These are phyloP conservation scores for Neobulgaria alba DNA, from an alignment of 2,329 filamentous ascomycete genomes.

Conservation along the genomic window DNA sequence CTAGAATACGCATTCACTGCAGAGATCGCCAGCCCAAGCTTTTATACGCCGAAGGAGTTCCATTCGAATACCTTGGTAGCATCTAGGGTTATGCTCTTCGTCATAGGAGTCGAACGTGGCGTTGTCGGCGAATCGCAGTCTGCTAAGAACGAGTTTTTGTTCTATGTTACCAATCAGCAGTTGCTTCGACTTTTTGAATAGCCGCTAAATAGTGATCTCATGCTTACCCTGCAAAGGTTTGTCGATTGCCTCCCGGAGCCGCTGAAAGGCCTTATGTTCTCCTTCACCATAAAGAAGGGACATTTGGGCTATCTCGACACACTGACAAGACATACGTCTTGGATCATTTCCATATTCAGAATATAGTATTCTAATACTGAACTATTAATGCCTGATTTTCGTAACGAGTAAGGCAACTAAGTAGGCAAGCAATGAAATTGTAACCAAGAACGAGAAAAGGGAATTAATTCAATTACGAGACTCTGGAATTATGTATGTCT, in stretches of 20 bases:
- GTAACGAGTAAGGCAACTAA: too few species aligned
- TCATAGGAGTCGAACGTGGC: not conserved
- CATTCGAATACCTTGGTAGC: not conserved
- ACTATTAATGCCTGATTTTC: too few species aligned
- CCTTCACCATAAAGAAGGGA: not conserved
- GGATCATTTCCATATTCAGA: too few species aligned
- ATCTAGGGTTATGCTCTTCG: not conserved
- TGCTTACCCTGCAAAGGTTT: slow-evolving; percentile 3
- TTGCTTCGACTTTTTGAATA: not conserved
- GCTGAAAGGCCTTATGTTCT: slow-evolving; percentile 1
- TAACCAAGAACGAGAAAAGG: too few species aligned
- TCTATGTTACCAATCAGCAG: not conserved
- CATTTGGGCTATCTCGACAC: too few species aligned
- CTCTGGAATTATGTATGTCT: too few species aligned
- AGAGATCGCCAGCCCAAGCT: not conserved
- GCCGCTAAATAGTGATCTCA: not conserved
- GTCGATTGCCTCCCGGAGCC: slow-evolving; percentile 1
- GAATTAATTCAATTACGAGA: too few species aligned
- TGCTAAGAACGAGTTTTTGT: not conserved
- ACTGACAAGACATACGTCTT: too few species aligned
- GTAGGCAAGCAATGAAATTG: too few species aligned
- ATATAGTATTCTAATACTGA: too few species aligned
- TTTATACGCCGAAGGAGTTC: not conserved
- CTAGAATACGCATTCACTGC: slow-evolving; percentile 1
- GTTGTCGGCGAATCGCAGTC: not conserved